Percentiles rank a stretch among this genome's conserved stretches.
Evolutionary conservation across 2,329 filamentous ascomycete genomes (phyloP).

Genomic region (Fusarium sp.): DNA sequence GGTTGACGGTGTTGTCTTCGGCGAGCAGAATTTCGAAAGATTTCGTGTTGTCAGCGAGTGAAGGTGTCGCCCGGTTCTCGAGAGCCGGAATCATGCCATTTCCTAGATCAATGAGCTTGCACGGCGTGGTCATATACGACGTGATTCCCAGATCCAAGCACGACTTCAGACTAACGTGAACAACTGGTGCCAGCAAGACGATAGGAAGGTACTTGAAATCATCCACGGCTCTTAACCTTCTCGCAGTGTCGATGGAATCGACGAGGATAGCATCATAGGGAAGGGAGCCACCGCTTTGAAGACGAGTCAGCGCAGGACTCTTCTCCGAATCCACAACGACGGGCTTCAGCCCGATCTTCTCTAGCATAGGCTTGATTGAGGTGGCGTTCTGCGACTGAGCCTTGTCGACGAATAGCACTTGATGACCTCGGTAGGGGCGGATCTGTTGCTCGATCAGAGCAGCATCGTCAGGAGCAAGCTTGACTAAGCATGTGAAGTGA

Average conservation of each 20-base stretch:
- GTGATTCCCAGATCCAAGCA: conserved; percentile 95
- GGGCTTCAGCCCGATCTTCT: conserved; percentile 80
- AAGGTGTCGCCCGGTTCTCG: conserved; percentile 90
- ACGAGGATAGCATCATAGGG: conserved; percentile 96
- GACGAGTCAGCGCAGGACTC: conserved; percentile 66
- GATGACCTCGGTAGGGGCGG: conserved; percentile 89
- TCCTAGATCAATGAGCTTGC: conserved; percentile 90
- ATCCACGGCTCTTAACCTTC: conserved; percentile 84
- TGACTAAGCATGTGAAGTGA: conserved; percentile 94
- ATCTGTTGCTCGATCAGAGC: conserved; percentile 83
- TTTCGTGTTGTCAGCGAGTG: conserved; percentile 91
- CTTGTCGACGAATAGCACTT: conserved; percentile 94
- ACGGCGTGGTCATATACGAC: conserved; percentile 99
- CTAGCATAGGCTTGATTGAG: conserved; percentile 82
- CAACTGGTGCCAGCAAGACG: conserved; percentile 86
- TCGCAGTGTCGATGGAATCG: conserved; percentile 91
- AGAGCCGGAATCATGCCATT: conserved; percentile 96
- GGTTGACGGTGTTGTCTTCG: conserved; percentile 98
- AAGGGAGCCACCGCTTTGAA: conserved; percentile 65
- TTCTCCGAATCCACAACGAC: conserved; percentile 84
- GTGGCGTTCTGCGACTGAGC: conserved; percentile 79
- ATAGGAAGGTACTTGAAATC: conserved; percentile 99
- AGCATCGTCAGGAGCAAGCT: conserved; percentile 82
- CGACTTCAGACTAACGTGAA: conserved; percentile 92
- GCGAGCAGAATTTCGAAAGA: conserved; percentile 95